Percentiles rank a stretch among this genome's conserved stretches.
Evolutionary conservation across 2,329 filamentous ascomycete species (phyloP).

Genomic region (Alternaria ventricosa): DNA sequence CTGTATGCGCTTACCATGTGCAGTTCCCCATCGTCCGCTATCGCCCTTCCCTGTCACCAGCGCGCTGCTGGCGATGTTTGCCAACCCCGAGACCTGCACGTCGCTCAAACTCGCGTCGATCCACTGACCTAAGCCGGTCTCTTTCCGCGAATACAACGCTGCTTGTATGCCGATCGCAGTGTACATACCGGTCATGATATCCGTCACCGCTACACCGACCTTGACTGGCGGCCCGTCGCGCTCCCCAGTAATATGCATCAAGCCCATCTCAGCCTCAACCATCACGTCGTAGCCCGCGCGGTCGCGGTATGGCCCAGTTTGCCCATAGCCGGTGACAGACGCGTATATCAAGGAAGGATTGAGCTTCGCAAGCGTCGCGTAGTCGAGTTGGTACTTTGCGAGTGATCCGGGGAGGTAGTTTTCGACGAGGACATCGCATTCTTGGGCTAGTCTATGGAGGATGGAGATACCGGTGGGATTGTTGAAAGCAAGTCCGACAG

Average conservation of each 20-base stretch:
- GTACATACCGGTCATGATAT: slow-evolving; percentile 92
- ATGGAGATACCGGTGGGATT: slow-evolving; percentile 81
- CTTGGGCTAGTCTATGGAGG: slow-evolving; percentile 79
- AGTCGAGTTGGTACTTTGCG: slow-evolving; percentile 90
- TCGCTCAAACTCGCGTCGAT: slow-evolving; percentile 91
- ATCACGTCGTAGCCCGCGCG: slow-evolving; percentile 98
- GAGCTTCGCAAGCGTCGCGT: slow-evolving; percentile 75
- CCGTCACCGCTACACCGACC: slow-evolving; percentile 96
- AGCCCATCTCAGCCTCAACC: slow-evolving; percentile 96
- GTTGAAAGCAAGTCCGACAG: slow-evolving; percentile 87
- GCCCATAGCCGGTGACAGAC: slow-evolving; percentile 94
- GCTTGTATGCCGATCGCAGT: slow-evolving; percentile 95
- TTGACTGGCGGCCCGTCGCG: slow-evolving; percentile 91
- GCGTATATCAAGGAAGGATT: slow-evolving; percentile 91
- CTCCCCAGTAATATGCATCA: slow-evolving; percentile 97
- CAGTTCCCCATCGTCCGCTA: slow-evolving; percentile 90
- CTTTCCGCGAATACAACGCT: slow-evolving; percentile 76
- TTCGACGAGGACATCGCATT: slow-evolving; percentile 92
- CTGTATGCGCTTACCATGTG: slow-evolving; percentile 70
- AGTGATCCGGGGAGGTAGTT: slow-evolving; percentile 92
- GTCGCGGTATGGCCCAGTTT: slow-evolving; percentile 85
- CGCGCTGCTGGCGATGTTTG: slow-evolving; percentile 90
- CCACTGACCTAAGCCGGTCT: slow-evolving; percentile 83
- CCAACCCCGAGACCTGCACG: slow-evolving; percentile 88
- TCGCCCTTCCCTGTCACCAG: slow-evolving; percentile 87